Evolutionary conservation across 202 grass and related monocot genomes (phyloP).

Genomic region (Setaria viridis): DNA sequence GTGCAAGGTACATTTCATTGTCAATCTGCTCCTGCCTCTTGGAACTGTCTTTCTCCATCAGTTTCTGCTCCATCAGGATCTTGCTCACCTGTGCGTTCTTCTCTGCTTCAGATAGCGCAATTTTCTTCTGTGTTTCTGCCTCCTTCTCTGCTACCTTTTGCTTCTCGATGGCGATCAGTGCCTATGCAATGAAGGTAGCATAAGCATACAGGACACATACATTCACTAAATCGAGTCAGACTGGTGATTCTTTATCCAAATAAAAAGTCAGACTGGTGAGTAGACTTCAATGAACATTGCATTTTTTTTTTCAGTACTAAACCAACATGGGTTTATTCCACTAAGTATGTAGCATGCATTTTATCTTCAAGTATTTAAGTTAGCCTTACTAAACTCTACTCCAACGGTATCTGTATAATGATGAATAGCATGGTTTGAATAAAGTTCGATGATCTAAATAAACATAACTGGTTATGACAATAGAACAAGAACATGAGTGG

Average conservation of each 20-base stretch:
- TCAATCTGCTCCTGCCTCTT: slow-evolving; percentile 93
- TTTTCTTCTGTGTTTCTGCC: slow-evolving; percentile 97
- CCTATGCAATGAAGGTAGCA: slow-evolving; percentile 53
- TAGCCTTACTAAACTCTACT: slow-evolving; percentile 11
- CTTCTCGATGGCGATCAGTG: slow-evolving; percentile 88
- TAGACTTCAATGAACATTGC: slow-evolving; percentile 8
- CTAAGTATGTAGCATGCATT: neutral
- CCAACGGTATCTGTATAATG: neutral
- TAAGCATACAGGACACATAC: slow-evolving; percentile 17
- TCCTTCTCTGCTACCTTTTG: slow-evolving; percentile 99
- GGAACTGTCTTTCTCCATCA: slow-evolving; percentile 92
- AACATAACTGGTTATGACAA: slow-evolving; percentile 1
- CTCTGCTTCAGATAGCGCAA: slow-evolving; percentile 94
- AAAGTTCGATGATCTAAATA: slow-evolving; percentile 18
- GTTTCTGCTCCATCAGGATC: slow-evolving; percentile 96
- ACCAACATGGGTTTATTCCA: slow-evolving; percentile 2
- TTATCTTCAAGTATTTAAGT: slow-evolving; percentile 23
- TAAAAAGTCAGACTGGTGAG: slow-evolving; percentile 8
- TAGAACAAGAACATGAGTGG: neutral
- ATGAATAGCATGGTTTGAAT: slow-evolving; percentile 34
- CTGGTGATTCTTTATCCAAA: neutral
- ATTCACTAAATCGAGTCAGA: slow-evolving; percentile 14
- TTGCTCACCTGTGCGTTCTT: slow-evolving; percentile 96
- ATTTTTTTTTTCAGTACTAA: neutral
- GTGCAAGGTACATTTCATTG: slow-evolving; percentile 94